Conservation (phyloP, 495 filamentous ascomycete genomes). For the Xylaria venustula region DNA sequence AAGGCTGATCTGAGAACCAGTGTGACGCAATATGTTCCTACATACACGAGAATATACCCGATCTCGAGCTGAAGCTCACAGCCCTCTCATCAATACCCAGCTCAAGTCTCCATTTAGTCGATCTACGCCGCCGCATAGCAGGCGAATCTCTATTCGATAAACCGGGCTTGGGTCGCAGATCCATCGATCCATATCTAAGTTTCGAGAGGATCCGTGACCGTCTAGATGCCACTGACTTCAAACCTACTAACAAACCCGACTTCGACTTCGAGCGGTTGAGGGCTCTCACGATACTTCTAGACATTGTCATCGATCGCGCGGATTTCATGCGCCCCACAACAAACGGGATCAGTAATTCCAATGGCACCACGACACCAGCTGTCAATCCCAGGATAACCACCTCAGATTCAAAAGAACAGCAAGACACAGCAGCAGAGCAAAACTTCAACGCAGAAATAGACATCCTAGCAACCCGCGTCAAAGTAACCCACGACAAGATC, state of each 20-base stretch:
- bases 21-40: conserved; percentile 53
- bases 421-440: conserved; percentile 39
- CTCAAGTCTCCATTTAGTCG: conserved; percentile 51
- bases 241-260: conserved; percentile 39
- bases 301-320: conserved; percentile 71
- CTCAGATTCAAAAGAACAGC: not conserved
- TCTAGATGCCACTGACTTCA: conserved; percentile 47
- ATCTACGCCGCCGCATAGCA: conserved; percentile 71
- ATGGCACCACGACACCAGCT: not conserved
- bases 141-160: conserved; percentile 65
- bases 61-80: conserved; percentile 55
- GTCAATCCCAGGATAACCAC: conserved; percentile 17
- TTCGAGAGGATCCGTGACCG: conserved; percentile 50
- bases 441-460: conserved; percentile 71
- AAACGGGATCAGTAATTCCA: not conserved
- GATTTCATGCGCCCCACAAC: conserved; percentile 19
- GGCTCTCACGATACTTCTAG: conserved; percentile 63
- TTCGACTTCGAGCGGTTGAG: conserved; percentile 64
- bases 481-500: conserved; percentile 67
- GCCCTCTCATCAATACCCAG: conserved; percentile 60
- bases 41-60: conserved; percentile 49
- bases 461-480: conserved; percentile 58
- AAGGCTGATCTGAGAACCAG: conserved; percentile 40
- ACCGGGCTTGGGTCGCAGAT: conserved; percentile 40
- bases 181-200: conserved; percentile 46